Conservation (phyloP, 2,329 filamentous ascomycete genomes). For the Aspergillus quadrilineatus region DNA sequence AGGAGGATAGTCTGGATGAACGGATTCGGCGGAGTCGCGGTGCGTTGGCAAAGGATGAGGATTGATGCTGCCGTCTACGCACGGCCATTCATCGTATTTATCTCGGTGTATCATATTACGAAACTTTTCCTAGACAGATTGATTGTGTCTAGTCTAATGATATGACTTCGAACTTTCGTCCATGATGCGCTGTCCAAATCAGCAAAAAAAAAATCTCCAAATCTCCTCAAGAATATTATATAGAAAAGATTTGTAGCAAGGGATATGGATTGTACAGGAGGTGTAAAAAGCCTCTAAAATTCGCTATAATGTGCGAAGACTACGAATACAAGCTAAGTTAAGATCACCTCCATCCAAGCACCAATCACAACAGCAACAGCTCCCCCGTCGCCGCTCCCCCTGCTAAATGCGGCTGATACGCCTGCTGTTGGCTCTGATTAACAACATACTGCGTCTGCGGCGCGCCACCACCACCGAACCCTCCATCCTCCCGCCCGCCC, state of each 20-base stretch:
- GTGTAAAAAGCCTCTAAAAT: neutral
- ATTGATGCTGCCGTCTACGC: neutral
- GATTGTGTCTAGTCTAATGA: neutral
- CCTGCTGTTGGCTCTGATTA: slow-evolving; percentile 76
- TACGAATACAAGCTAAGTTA: slow-evolving; percentile 5
- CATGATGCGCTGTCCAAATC: too few species aligned
- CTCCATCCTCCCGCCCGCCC: slow-evolving; percentile 63
- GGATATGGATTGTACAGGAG: neutral
- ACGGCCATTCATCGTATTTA: neutral
- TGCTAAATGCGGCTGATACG: slow-evolving; percentile 67
- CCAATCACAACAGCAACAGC: slow-evolving; percentile 62
- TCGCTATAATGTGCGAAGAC: neutral
- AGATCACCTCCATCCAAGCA: neutral
- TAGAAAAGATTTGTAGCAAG: neutral
- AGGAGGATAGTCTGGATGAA: slow-evolving; percentile 38
- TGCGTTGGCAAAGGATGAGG: slow-evolving; percentile 30
- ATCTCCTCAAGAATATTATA: too few species aligned
- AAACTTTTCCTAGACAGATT: neutral
- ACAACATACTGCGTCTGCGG: slow-evolving; percentile 62
- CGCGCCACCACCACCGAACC: slow-evolving; percentile 61
- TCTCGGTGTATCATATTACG: neutral
- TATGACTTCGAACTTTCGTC: neutral
- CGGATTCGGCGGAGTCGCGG: slow-evolving; percentile 35
- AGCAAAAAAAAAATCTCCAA: too few species aligned
- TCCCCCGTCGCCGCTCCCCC: slow-evolving; percentile 68